Percentiles rank a stretch among this genome's conserved stretches.
Evolutionary conservation across 1,139 yeast species (phyloP).

Genomic region (Hanseniaspora sp.): DNA sequence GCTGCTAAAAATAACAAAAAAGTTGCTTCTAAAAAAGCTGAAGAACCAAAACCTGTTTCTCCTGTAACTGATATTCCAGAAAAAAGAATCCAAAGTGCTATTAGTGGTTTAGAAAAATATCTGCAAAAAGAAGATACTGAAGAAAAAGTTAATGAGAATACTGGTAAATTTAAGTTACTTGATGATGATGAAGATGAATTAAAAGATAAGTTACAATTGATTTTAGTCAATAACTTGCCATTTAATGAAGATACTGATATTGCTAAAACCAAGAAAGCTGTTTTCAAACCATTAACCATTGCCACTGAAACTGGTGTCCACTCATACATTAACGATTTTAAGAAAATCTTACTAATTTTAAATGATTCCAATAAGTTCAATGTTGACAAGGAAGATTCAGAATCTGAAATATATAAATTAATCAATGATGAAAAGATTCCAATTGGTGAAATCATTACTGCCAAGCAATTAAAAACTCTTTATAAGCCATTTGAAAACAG

Average conservation of each 20-base stretch:
- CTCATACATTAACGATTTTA: constrained; percentile 26
- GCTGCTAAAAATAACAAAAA: not conserved
- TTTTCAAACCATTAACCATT: constrained; percentile 61
- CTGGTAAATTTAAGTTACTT: constrained; percentile 34
- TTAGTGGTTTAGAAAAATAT: constrained; percentile 8
- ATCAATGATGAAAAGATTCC: constrained; percentile 38
- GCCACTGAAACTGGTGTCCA: constrained; percentile 28
- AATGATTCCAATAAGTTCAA: constrained; percentile 20
- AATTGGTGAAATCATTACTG: constrained; percentile 36
- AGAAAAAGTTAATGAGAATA: constrained; percentile 32
- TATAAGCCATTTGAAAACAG: constrained; percentile 61
- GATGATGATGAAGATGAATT: constrained; percentile 39
- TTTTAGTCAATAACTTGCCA: constrained; percentile 41
- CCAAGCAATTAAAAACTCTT: constrained; percentile 50
- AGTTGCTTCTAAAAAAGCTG: not conserved
- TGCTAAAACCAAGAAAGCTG: constrained; percentile 38
- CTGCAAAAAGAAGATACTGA: constrained; percentile 27
- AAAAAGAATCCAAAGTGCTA: constrained; percentile 14
- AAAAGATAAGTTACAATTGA: constrained; percentile 44
- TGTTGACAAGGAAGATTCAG: constrained; percentile 31
- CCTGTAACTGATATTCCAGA: constrained; percentile 1
- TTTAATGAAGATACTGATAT: constrained; percentile 31
- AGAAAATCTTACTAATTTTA: constrained; percentile 57
- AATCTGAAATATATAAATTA: constrained; percentile 44
- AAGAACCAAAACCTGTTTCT: not conserved